These are phyloP conservation scores for Prunus fruticosa DNA, from an alignment of 306 rosid genomes.

Conservation along the genomic window DNA sequence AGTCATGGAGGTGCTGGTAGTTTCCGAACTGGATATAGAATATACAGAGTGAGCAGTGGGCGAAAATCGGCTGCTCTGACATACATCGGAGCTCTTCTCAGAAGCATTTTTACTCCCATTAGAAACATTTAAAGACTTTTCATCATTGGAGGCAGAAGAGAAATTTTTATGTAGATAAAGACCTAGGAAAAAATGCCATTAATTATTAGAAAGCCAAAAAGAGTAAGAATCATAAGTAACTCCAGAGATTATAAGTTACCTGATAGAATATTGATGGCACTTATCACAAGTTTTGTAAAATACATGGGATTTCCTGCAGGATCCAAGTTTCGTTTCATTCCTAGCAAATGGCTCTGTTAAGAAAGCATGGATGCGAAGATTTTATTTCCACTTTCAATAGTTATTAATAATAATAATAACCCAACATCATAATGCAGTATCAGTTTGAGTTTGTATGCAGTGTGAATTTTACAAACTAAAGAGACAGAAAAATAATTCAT, in stretches of 20 bases:
- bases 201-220: constrained; percentile 28
- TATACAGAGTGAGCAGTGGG: constrained; percentile 38
- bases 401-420: too few species aligned
- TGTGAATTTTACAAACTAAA: neutral
- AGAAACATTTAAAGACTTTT: constrained; percentile 18
- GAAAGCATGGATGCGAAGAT: constrained; percentile 27
- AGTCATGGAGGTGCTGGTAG: constrained; percentile 65
- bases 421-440: constrained; percentile 6
- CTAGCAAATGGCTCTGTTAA: constrained; percentile 81
- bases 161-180: constrained; percentile 35
- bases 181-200: constrained; percentile 36
- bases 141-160: constrained; percentile 22
- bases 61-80: constrained; percentile 36
- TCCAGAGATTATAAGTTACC: constrained; percentile 44
- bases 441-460: neutral
- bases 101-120: constrained; percentile 23
- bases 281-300: constrained; percentile 64
- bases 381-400: constrained; percentile 5
- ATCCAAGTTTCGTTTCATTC: constrained; percentile 57
- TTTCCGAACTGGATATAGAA: constrained; percentile 49
- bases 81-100: constrained; percentile 42
- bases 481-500: neutral
- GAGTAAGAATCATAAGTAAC: constrained; percentile 18
- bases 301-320: constrained; percentile 38
- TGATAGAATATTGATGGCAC: constrained; percentile 75